phyloP scores from a whole-genome alignment of 2,329 filamentous ascomycete genomes.

The Cladosporium austrohemisphaericum region DNA sequence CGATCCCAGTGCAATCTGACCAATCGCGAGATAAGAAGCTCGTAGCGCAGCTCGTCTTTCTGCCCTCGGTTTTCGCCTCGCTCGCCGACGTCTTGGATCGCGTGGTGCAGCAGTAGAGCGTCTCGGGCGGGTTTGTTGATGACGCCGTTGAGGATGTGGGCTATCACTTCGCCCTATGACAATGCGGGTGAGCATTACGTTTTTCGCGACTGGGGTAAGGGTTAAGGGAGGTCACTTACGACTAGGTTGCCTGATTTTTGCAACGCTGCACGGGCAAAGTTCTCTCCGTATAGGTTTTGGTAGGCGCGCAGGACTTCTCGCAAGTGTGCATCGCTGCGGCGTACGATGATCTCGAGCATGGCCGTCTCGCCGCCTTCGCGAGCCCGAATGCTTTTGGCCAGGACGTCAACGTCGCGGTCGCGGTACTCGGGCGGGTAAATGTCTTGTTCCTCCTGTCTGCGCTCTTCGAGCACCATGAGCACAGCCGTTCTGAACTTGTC shows the following conservation, averaged over 20 bases:
- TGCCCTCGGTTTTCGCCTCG: constrained; percentile 18
- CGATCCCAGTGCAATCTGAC: constrained; percentile 92
- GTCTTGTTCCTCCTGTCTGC: constrained; percentile 77
- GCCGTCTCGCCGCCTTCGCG: constrained; percentile 76
- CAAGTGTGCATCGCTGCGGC: constrained; percentile 76
- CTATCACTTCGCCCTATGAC: constrained; percentile 80
- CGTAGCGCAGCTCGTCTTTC: constrained; percentile 60
- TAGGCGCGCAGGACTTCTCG: constrained; percentile 75
- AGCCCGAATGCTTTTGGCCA: constrained; percentile 68
- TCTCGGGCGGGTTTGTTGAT: constrained; percentile 95
- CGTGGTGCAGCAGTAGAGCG: constrained; percentile 85
- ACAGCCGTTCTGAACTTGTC: constrained; percentile 95
- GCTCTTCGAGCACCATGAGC: constrained; percentile 75
- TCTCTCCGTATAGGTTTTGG: constrained; percentile 66
- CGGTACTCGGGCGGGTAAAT: constrained; percentile 54
- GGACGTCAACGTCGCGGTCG: constrained; percentile 63
- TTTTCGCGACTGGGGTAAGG: not conserved
- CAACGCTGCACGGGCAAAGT: constrained; percentile 85
- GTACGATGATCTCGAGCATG: constrained; percentile 81
- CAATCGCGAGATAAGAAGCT: constrained; percentile 81
- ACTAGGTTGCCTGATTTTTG: constrained; percentile 88
- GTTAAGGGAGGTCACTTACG: constrained; percentile 54
- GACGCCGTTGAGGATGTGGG: constrained; percentile 92
- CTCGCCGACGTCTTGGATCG: constrained; percentile 57
- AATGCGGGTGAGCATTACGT: not conserved